A percentile compares a stretch with the other conserved stretches of the same genome.
phyloP scores from a whole-genome alignment of 1,139 yeast genomes.

The Suhomyces bokatorum region DNA sequence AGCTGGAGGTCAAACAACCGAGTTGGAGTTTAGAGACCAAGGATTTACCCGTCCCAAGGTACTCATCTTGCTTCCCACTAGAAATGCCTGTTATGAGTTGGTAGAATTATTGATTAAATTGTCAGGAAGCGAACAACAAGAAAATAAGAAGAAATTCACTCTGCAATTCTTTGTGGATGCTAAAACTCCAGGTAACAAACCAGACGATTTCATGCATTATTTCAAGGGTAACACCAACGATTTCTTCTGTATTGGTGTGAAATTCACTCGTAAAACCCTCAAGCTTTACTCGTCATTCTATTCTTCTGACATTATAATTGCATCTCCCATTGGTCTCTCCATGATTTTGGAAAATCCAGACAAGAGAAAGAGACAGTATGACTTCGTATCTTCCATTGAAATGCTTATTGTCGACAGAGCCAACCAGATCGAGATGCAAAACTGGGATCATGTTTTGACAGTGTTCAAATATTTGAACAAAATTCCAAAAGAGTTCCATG shows the following conservation, averaged over 20 bases:
- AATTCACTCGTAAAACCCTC: constrained; percentile 83
- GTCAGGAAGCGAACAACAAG: constrained; percentile 73
- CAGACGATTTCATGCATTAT: constrained; percentile 75
- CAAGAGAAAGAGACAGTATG: constrained; percentile 57
- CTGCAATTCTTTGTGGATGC: constrained; percentile 67
- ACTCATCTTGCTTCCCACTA: constrained; percentile 78
- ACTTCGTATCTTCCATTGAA: constrained; percentile 88
- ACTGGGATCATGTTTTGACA: constrained; percentile 81
- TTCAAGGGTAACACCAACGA: constrained; percentile 93
- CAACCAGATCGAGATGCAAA: constrained; percentile 88
- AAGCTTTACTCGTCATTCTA: constrained; percentile 84
- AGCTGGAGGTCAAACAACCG: constrained; percentile 35
- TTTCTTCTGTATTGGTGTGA: constrained; percentile 84
- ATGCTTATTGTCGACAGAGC: constrained; percentile 77
- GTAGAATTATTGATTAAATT: constrained; percentile 62
- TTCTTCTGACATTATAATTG: constrained; percentile 80
- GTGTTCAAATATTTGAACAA: constrained; percentile 72
- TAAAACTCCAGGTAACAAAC: constrained; percentile 58
- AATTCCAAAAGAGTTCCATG: constrained; percentile 75
- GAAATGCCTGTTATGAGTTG: constrained; percentile 72
- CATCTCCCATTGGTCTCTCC: constrained; percentile 90
- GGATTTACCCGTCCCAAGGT: constrained; percentile 95
- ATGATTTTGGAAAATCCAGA: constrained; percentile 71
- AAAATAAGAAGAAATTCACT: constrained; percentile 74
- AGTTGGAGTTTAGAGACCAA: constrained; percentile 78